Evolutionary conservation across 495 filamentous ascomycete species (phyloP).

Genomic region (Zalerion maritima): DNA sequence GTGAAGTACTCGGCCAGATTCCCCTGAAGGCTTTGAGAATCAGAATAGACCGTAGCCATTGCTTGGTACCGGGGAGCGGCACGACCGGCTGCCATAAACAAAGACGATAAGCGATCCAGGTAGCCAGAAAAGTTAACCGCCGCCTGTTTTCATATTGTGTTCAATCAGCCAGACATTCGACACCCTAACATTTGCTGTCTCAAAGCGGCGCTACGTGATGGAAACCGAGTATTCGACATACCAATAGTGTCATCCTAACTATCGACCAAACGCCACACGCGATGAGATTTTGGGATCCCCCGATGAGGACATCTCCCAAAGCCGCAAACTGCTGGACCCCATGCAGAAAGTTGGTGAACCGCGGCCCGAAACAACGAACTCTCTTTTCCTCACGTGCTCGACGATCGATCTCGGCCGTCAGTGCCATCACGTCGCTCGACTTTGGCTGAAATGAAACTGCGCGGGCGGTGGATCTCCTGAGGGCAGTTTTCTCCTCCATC

Average conservation of each 20-base stretch:
- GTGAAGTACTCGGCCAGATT: slow-evolving; percentile 29
- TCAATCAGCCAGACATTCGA: too few species aligned
- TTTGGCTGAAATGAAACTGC: slow-evolving; percentile 12
- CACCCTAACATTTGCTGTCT: too few species aligned
- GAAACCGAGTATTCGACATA: slow-evolving; percentile 10
- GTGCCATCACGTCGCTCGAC: slow-evolving; percentile 23
- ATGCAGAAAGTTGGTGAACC: slow-evolving; percentile 27
- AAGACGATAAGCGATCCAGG: slow-evolving; percentile 23
- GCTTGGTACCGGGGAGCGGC: slow-evolving; percentile 26
- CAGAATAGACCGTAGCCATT: slow-evolving; percentile 29
- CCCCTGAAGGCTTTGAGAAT: slow-evolving; percentile 22
- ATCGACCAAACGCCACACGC: slow-evolving; percentile 30
- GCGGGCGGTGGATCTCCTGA: slow-evolving; percentile 13
- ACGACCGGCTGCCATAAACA: slow-evolving; percentile 27
- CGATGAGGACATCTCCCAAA: slow-evolving; percentile 28
- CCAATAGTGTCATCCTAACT: slow-evolving; percentile 24
- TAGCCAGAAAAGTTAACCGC: slow-evolving; percentile 17
- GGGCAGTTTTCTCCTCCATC: slow-evolving; percentile 19
- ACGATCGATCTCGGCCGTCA: slow-evolving; percentile 28
- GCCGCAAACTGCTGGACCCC: slow-evolving; percentile 28
- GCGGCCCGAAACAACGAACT: slow-evolving; percentile 29
- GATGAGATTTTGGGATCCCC: slow-evolving; percentile 30
- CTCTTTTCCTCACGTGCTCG: too few species aligned
- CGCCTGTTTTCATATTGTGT: slow-evolving; percentile 14
- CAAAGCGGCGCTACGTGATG: slow-evolving; percentile 6